Conservation (phyloP, 371 early-diverging fungal genomes). For the Zychaea mexicana region DNA sequence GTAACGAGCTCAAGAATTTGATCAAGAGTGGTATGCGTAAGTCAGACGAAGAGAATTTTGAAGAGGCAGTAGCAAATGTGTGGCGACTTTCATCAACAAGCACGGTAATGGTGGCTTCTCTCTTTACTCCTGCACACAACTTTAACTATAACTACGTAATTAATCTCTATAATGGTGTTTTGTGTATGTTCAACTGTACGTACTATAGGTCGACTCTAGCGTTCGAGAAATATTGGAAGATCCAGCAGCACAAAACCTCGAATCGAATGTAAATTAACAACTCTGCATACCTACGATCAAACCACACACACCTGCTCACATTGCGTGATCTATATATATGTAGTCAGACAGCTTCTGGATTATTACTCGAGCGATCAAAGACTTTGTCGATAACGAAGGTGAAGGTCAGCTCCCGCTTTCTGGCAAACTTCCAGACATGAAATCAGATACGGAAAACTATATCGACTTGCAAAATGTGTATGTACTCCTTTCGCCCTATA, state of each 20-base stretch:
- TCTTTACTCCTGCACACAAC: too few relatives aligned
- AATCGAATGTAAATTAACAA: slow-evolving; percentile 54
- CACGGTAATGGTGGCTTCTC: slow-evolving; percentile 25
- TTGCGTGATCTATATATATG: not conserved
- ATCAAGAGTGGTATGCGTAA: slow-evolving; percentile 59
- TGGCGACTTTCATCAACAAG: slow-evolving; percentile 47
- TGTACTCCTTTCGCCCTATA: slow-evolving; percentile 4
- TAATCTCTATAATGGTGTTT: not conserved
- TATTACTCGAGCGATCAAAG: slow-evolving; percentile 71
- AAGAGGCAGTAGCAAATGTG: slow-evolving; percentile 75
- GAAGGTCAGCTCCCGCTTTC: slow-evolving; percentile 78
- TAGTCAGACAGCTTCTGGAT: slow-evolving; percentile 89
- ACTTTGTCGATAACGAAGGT: slow-evolving; percentile 80
- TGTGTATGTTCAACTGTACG: not conserved
- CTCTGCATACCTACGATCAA: too few relatives aligned
- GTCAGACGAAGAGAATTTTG: slow-evolving; percentile 85
- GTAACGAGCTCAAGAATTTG: slow-evolving; percentile 66
- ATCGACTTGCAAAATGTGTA: slow-evolving; percentile 83
- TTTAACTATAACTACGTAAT: too few relatives aligned
- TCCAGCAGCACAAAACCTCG: slow-evolving; percentile 49
- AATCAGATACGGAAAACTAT: slow-evolving; percentile 88
- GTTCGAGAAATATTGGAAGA: slow-evolving; percentile 58
- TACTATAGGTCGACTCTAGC: slow-evolving; percentile 45
- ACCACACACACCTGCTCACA: not conserved
- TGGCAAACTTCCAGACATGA: slow-evolving; percentile 95